Evolutionary conservation across 192 early-diverging fungal species (phyloP).

Genomic region (Cladochytrium replicatum): DNA sequence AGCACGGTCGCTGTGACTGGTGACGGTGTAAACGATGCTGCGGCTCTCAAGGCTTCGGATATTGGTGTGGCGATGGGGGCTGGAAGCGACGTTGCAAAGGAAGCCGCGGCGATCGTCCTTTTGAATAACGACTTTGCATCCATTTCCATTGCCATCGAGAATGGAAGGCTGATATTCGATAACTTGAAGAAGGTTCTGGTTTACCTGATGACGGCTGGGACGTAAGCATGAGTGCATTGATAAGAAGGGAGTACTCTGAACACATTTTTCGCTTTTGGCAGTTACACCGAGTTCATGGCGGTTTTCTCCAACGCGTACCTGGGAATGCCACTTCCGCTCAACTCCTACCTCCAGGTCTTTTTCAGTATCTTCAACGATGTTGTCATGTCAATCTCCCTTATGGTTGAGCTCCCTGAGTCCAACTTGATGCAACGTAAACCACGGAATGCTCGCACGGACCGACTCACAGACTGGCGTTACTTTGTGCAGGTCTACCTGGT

Average conservation of each 20-base stretch:
- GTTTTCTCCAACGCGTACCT: slow-evolving; percentile 70
- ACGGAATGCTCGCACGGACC: slow-evolving; percentile 57
- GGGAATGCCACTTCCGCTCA: slow-evolving; percentile 68
- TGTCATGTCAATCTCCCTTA: slow-evolving; percentile 54
- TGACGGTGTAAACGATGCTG: slow-evolving; percentile 87
- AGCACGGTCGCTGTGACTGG: slow-evolving; percentile 82
- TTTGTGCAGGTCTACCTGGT: slow-evolving; percentile 65
- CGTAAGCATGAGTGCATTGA: too few relatives aligned
- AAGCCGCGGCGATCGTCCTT: slow-evolving; percentile 35
- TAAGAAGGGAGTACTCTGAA: too few relatives aligned
- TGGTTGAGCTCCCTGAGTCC: slow-evolving; percentile 66
- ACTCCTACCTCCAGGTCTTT: slow-evolving; percentile 50
- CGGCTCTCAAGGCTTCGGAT: slow-evolving; percentile 83
- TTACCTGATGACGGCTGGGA: slow-evolving; percentile 71
- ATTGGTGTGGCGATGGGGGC: slow-evolving; percentile 81
- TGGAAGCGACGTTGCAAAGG: slow-evolving; percentile 58
- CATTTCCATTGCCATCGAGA: slow-evolving; percentile 61
- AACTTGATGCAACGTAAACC: slow-evolving; percentile 62
- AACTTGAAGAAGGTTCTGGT: slow-evolving; percentile 82
- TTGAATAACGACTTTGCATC: slow-evolving; percentile 56
- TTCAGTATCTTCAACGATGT: slow-evolving; percentile 43
- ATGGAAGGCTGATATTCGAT: slow-evolving; percentile 74
- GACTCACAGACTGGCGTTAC: slow-evolving; percentile 53
- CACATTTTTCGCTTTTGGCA: slow-evolving; percentile 9
- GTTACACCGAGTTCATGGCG: slow-evolving; percentile 60